Evolutionary conservation across 2,329 filamentous ascomycete genomes (phyloP), one percentile per base, ranked within the genome.

Genomic region (Periconia digitata): DNA sequence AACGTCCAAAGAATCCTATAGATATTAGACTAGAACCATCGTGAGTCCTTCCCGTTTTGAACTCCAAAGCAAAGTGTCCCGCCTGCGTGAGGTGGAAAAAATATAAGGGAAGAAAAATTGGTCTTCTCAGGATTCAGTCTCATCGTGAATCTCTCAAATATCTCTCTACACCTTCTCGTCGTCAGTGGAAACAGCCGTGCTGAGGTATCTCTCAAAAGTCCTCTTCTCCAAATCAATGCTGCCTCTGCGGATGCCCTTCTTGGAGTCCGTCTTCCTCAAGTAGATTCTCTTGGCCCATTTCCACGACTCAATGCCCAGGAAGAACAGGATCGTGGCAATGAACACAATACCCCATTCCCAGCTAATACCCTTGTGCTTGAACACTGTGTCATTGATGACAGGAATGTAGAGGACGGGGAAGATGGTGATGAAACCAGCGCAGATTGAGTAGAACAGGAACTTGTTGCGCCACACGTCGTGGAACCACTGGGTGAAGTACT

Each of bases 271-370:
- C 41, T 61, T 56, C 38, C 66, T 59, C 53, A 70, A 71, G 38
- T 53, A 72, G 3, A 71, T 62, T 1, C 86, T 74, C 74, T 90
- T 90, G 8, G 60, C 72, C 76, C 78, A 87, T 69, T 89, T 89
- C 81, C 84, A 90, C 0, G 70, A 49, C 68, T 90, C 86, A 0
- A 83, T 76, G 0, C 85, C 85, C 0, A 74, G 59, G 61, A 89
- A 82, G 72, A 89, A 90, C 3, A 88, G 59, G 0, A 79, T 62
- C 0, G 80, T 75, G 18, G 79, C 79, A 29, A 85, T 71, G 50
- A 89, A 82, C 1, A 88, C 82, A 38, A 89, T 78, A 0, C 74
- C 83, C 86, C 85, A 89, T 64, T 89, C 85, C 85, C 84, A 86
- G 6, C 72, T 77, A 47, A 89, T 88, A 0, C 79, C 79, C 2